Base-by-base conservation (phyloP, 2,329 filamentous ascomycete genomes). In the Fonsecaea monophora region DNA sequence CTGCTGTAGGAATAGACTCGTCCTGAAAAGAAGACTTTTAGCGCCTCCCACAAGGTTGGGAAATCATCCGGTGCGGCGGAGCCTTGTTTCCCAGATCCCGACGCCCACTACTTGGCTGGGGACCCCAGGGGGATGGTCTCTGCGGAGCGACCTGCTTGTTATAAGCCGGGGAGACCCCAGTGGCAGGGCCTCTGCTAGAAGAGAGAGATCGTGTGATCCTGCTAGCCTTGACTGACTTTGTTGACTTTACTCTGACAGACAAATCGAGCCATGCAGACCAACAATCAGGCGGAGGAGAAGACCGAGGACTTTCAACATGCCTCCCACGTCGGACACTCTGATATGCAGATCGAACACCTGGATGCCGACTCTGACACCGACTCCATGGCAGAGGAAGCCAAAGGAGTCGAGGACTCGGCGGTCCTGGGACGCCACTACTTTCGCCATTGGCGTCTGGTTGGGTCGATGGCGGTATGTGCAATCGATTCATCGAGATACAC, bases 401-500 rank as follows among this genome's bases (percentile, higher is more conserved):
- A 2, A 35, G 54, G 25, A 57, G 54, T 35, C 54, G 54, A 57
- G 25, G 35, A 25, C 25, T 57, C 54, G 21, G 54, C 21, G 8
- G 54, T 30, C 21, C 25, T 57, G 54, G 54, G 54, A 57, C 54
- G 54, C 54, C 54, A 57, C 54, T 57, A 57, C 54, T 57, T 57
- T 35, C 54, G 54, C 21, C 54, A 57, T 35, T 57, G 54, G 54
- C 54, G 54, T 30, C 2, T 57, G 35, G 54, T 57, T 18, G 54
- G 54, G 34, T 57, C 54, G 54, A 57, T 57, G 54, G 25, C 37
- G 54, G 54, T 57, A 13, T 56, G 53, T 56, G 53, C 3, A 56
- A 56, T 56, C 53, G 7, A 56, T 13, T 35, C 35, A 25, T 35
- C n/a, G 6, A 34, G 53, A 18, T 56, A 50, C 10, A 50, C 4